Conservation (phyloP, 108 stramenopile species). For the Asterionellopsis glacialis region DNA sequence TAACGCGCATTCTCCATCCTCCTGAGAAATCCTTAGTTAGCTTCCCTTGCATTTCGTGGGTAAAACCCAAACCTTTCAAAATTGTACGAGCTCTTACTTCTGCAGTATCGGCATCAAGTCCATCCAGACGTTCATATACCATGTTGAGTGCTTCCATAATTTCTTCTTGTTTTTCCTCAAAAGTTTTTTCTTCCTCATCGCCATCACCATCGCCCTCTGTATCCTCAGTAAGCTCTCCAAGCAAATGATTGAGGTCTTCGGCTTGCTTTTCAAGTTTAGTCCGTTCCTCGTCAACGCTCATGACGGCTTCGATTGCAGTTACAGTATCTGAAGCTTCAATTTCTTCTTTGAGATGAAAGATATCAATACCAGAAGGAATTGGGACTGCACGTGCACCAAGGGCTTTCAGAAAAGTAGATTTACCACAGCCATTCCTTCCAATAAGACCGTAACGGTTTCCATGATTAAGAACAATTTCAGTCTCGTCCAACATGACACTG, state of each 20-base stretch:
- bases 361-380: slow-evolving; percentile 94
- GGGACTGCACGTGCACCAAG: slow-evolving; percentile 92
- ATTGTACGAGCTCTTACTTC: slow-evolving; percentile 96
- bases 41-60: slow-evolving; percentile 86
- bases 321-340: slow-evolving; percentile 89
- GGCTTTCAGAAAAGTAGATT: slow-evolving; percentile 86
- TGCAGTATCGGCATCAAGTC: slow-evolving; percentile 92
- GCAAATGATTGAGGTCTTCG: slow-evolving; percentile 81
- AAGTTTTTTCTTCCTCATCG: slow-evolving; percentile 48
- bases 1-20: slow-evolving; percentile 99
- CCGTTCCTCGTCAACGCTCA: slow-evolving; percentile 94
- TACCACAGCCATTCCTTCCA: slow-evolving; percentile 79
- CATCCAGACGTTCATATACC: slow-evolving; percentile 95
- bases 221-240: slow-evolving; percentile 61
- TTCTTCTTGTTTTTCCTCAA: slow-evolving; percentile 82
- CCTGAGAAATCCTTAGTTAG: slow-evolving; percentile 95
- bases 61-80: slow-evolving; percentile 96
- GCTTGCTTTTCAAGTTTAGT: slow-evolving; percentile 83
- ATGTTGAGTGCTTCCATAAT: slow-evolving; percentile 86
- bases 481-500: slow-evolving; percentile 88
- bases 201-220: slow-evolving; percentile 15
- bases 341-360: slow-evolving; percentile 94
- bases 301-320: slow-evolving; percentile 96
- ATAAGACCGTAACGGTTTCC: slow-evolving; percentile 93
- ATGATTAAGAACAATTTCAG: slow-evolving; percentile 91